These are phyloP conservation scores for Rhodotorula paludigena DNA, from an alignment of 768 basidiomycete species.

Conservation along the genomic window DNA sequence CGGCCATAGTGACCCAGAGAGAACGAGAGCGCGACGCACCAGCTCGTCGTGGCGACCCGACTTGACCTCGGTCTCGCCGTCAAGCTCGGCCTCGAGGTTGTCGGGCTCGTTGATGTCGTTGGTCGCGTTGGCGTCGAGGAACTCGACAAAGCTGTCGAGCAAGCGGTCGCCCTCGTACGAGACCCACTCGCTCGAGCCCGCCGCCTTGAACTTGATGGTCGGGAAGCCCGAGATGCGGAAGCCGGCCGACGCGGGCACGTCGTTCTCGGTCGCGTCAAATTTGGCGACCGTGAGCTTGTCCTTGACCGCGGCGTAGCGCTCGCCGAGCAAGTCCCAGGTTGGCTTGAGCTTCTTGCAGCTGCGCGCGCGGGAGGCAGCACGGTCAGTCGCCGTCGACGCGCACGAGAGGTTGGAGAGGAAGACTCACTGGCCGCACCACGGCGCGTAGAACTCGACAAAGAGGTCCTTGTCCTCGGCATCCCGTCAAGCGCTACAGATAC, in stretches of 20 bases:
- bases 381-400: neutral
- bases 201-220: constrained; percentile 91
- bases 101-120: constrained; percentile 34
- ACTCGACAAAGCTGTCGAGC: constrained; percentile 38
- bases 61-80: constrained; percentile 22
- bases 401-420: constrained; percentile 18
- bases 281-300: constrained; percentile 58
- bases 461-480: constrained; percentile 93
- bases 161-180: constrained; percentile 77
- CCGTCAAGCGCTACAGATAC: too few species aligned
- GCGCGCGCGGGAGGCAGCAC: neutral
- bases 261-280: constrained; percentile 94
- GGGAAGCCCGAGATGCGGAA: constrained; percentile 79
- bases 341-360: constrained; percentile 97
- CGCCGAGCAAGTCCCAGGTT: constrained; percentile 82
- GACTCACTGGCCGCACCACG: constrained; percentile 63
- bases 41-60: constrained; percentile 25
- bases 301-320: constrained; percentile 62
- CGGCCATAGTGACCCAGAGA: too few species aligned
- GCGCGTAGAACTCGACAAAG: constrained; percentile 93
- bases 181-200: constrained; percentile 76
- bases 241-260: constrained; percentile 76
- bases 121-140: constrained; percentile 37
- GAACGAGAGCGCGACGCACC: too few species aligned
- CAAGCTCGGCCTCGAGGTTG: constrained; percentile 17